These are phyloP conservation scores for Guadua angustifolia DNA, from an alignment of 176 grass and related monocot genomes.

Conservation along the genomic window DNA sequence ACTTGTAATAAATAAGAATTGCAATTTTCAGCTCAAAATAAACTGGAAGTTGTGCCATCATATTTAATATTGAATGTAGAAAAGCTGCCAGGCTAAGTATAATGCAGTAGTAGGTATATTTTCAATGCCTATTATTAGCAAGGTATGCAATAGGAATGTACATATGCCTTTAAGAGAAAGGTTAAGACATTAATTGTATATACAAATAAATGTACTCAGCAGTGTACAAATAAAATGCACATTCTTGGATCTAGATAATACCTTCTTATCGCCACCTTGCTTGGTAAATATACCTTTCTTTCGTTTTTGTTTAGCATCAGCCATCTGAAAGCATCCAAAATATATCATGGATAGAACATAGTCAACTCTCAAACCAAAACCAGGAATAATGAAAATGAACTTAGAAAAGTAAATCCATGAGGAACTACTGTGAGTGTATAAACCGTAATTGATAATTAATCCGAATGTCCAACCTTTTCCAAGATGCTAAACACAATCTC, in stretches of 20 bases:
- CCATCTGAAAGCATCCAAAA: slow-evolving; percentile 72
- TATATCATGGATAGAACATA: slow-evolving; percentile 32
- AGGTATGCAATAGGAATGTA: not conserved
- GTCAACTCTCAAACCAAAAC: slow-evolving; percentile 28
- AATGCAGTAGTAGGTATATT: slow-evolving; percentile 15
- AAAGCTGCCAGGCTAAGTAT: slow-evolving; percentile 25
- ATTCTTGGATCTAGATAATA: slow-evolving; percentile 49
- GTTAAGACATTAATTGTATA: too few relatives aligned
- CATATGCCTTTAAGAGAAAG: not conserved
- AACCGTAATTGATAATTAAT: slow-evolving; percentile 24
- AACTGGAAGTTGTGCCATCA: not conserved
- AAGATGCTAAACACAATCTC: slow-evolving; percentile 96
- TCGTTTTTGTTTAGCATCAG: slow-evolving; percentile 88
- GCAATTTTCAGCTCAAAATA: slow-evolving; percentile 21
- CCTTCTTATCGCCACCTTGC: slow-evolving; percentile 99
- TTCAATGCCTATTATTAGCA: slow-evolving; percentile 6
- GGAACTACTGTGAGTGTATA: slow-evolving; percentile 9
- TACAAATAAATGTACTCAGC: not conserved
- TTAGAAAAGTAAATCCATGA: slow-evolving; percentile 25
- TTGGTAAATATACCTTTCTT: slow-evolving; percentile 98
- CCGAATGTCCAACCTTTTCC: slow-evolving; percentile 72
- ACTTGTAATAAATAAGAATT: slow-evolving; percentile 2
- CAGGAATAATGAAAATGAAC: slow-evolving; percentile 1
- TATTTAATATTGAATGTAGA: slow-evolving; percentile 23
- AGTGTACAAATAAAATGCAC: too few relatives aligned